Base-by-base conservation (phyloP, 2,329 filamentous ascomycete species). In the Geosmithia flava region DNA sequence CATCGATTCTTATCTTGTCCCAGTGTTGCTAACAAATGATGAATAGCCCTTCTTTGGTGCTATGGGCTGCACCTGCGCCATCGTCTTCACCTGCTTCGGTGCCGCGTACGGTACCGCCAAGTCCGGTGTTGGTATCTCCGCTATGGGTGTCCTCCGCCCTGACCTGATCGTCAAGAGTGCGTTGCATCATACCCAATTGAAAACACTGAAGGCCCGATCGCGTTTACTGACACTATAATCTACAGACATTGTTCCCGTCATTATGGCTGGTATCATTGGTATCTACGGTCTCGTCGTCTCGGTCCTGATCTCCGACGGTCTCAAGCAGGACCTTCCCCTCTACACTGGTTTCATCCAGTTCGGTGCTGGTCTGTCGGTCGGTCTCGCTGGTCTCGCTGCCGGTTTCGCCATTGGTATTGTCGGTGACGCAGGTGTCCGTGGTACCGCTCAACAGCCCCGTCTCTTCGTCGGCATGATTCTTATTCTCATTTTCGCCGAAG, bases 261-360 rank as follows among this genome's bases (percentile, higher is more conserved):
- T 98, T 83, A 98, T 98, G 93, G 93, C 93, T 78, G 93, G 93
- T 97, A 98, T 98, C 72, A 97, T 98, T 72, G 93, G 88, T 85
- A 97, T 98, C 70, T 98, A 93, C 74, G 87, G 87, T 61, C 79
- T 93, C 56, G 87, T 93, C 70, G 86, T 91, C 52, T 90, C 87
- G 17, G 87, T 93, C 66, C 72, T 93, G 62, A 88, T 93, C 64
- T 89, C 87, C 62, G 85, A 88, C 66, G 81, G 80, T 59, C 74
- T 93, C 55, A 76, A 74, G 59, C 85, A 91, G 69, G 65, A 79
- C 55, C 70, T 85, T 53, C 75, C 86, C 52, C 76, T 93, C 52
- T 91, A 84, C 71, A 88, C 85, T 49, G 83, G 84, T 52, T 90
- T 91, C 72, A 87, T 91, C 61, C 87, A 91, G 68, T 80, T 91